These are phyloP conservation scores for Vigna hirtella DNA, from an alignment of 306 rosid genomes.

Conservation along the genomic window DNA sequence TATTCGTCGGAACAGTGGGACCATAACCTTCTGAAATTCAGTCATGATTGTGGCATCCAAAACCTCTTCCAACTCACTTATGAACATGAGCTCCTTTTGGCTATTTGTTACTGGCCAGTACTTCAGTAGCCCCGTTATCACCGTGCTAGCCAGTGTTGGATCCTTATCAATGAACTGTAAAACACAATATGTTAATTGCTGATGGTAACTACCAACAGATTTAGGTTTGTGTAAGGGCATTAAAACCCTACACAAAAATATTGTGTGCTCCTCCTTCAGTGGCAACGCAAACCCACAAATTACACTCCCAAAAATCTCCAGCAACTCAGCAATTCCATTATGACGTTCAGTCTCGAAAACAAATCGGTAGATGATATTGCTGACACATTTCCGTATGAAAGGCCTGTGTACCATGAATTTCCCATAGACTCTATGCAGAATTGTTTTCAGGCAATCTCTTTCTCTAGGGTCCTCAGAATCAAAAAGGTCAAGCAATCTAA, in stretches of 20 bases:
- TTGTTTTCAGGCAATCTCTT: slow-evolving; percentile 6
- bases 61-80: slow-evolving; percentile 30
- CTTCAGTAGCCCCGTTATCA: slow-evolving; percentile 17
- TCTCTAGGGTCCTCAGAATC: slow-evolving; percentile 30
- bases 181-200: slow-evolving; percentile 28
- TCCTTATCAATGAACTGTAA: slow-evolving; percentile 15
- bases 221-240: slow-evolving; percentile 66
- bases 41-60: background rate
- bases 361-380: slow-evolving; percentile 19
- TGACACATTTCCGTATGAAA: slow-evolving; percentile 17
- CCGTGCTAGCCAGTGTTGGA: slow-evolving; percentile 16
- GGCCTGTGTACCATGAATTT: slow-evolving; percentile 18
- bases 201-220: slow-evolving; percentile 21
- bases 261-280: slow-evolving; percentile 83
- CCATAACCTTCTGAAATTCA: slow-evolving; percentile 22
- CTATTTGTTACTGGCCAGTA: slow-evolving; percentile 33
- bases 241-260: slow-evolving; percentile 70
- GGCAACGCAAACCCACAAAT: slow-evolving; percentile 87
- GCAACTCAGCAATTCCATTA: slow-evolving; percentile 21
- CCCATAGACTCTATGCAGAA: slow-evolving; percentile 25
- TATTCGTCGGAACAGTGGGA: slow-evolving; percentile 14
- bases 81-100: slow-evolving; percentile 33
- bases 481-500: slow-evolving; percentile 24
- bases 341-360: slow-evolving; percentile 18
- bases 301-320: slow-evolving; percentile 70